Conservation (phyloP, 2,329 filamentous ascomycete species). For the Epicoccum nigrum region DNA sequence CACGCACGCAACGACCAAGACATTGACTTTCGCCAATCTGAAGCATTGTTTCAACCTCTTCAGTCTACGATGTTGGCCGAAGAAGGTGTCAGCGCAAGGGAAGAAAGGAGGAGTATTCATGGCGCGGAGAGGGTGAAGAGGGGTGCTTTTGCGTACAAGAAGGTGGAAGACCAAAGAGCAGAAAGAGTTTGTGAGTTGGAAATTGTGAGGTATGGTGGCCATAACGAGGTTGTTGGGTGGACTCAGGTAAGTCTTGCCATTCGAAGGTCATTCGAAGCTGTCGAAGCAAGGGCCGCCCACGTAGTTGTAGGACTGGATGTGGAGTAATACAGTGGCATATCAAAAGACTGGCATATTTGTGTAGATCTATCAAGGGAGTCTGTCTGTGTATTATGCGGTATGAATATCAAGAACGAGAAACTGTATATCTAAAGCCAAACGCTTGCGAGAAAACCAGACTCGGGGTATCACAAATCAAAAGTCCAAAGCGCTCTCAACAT, state of each 20-base stretch:
- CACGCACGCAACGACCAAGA: slow-evolving; percentile 83
- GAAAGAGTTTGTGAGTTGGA: slow-evolving; percentile 49
- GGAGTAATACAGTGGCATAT: neutral
- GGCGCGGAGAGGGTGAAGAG: slow-evolving; percentile 40
- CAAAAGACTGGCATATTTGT: neutral
- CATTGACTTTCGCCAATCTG: slow-evolving; percentile 75
- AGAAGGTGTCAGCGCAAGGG: slow-evolving; percentile 29
- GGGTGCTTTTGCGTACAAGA: slow-evolving; percentile 46
- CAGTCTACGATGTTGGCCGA: slow-evolving; percentile 38
- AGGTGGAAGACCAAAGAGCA: slow-evolving; percentile 35
- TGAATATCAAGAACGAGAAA: neutral
- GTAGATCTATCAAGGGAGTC: too few species aligned
- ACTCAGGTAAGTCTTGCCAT: slow-evolving; percentile 68
- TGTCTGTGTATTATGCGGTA: neutral
- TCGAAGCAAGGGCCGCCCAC: slow-evolving; percentile 52
- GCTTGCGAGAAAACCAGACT: neutral
- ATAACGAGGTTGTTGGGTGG: slow-evolving; percentile 72
- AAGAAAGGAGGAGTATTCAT: slow-evolving; percentile 41
- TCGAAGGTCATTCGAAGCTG: slow-evolving; percentile 69
- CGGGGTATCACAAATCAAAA: neutral
- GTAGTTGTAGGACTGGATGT: slow-evolving; percentile 9
- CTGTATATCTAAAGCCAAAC: neutral
- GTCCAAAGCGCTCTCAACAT: neutral
- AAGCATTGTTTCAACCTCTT: slow-evolving; percentile 36
- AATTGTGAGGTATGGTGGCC: slow-evolving; percentile 56